Conservation (phyloP, 192 early-diverging fungal genomes). For the Podila clonocystis region DNA sequence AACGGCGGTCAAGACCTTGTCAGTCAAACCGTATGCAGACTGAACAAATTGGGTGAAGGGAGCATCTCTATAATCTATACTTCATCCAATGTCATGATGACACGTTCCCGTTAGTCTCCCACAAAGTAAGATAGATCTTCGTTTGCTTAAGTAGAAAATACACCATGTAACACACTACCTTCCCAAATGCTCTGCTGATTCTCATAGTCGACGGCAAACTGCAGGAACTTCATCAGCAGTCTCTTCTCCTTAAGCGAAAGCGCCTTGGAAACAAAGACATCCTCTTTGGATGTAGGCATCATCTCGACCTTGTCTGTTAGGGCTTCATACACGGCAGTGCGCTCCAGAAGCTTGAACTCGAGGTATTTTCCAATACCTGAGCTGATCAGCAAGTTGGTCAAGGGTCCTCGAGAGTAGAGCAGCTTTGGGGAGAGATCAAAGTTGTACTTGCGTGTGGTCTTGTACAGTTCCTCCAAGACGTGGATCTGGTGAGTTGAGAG, state of each 20-base stretch:
- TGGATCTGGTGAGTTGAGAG: slow-evolving; percentile 29
- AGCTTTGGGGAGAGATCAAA: slow-evolving; percentile 80
- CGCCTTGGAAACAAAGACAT: slow-evolving; percentile 84
- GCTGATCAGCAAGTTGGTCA: slow-evolving; percentile 80
- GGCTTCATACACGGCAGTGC: slow-evolving; percentile 63
- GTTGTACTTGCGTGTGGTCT: slow-evolving; percentile 68
- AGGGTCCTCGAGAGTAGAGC: slow-evolving; percentile 69
- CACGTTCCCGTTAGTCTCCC: too few species aligned
- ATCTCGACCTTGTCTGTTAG: slow-evolving; percentile 49
- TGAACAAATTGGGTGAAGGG: slow-evolving; percentile 56
- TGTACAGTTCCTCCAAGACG: slow-evolving; percentile 49
- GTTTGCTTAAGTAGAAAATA: too few species aligned
- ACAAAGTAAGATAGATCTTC: too few species aligned
- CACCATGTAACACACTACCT: slow-evolving; percentile 17
- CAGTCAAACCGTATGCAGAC: slow-evolving; percentile 67
- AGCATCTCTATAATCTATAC: slow-evolving; percentile 54
- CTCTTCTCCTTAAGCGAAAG: slow-evolving; percentile 88
- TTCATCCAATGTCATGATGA: too few species aligned
- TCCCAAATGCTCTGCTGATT: slow-evolving; percentile 41
- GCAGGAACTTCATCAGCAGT: slow-evolving; percentile 90
- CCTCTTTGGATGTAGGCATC: slow-evolving; percentile 91
- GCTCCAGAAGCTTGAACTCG: slow-evolving; percentile 88
- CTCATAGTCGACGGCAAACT: slow-evolving; percentile 64
- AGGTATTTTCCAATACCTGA: slow-evolving; percentile 86
- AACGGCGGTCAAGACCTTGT: slow-evolving; percentile 70